These are phyloP conservation scores for Trichoderma sp. DNA, from an alignment of 2,329 filamentous ascomycete species.

Conservation along the genomic window DNA sequence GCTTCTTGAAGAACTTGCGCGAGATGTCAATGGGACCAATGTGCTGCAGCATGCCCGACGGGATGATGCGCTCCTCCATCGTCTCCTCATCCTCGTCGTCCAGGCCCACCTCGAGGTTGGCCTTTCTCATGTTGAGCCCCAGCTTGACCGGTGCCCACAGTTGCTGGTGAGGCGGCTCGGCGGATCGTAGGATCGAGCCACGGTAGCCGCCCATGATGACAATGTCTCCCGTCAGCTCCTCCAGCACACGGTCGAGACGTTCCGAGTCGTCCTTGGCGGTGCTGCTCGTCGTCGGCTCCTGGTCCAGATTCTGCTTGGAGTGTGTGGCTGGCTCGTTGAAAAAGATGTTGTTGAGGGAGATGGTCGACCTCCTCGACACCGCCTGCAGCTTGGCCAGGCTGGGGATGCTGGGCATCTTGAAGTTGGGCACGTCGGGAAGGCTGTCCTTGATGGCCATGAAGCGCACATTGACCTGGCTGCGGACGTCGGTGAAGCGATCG, in stretches of 20 bases:
- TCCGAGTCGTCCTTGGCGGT: constrained; percentile 27
- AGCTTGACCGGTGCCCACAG: constrained; percentile 94
- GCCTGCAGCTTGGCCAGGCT: constrained; percentile 54
- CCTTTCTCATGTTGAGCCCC: constrained; percentile 85
- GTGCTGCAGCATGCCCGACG: constrained; percentile 85
- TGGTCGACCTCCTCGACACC: constrained; percentile 30
- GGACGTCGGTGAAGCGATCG: constrained; percentile 72
- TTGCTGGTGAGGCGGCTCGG: constrained; percentile 77
- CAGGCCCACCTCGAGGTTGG: constrained; percentile 83
- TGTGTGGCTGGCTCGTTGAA: constrained; percentile 25
- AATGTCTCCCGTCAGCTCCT: constrained; percentile 74
- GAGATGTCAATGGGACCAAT: constrained; percentile 91
- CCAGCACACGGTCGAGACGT: constrained; percentile 54
- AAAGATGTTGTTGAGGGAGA: constrained; percentile 33
- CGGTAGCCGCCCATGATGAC: constrained; percentile 88
- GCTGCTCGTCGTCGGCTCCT: constrained; percentile 16
- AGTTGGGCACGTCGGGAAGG: constrained; percentile 73
- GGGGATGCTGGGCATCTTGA: constrained; percentile 66
- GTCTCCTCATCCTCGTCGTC: constrained; percentile 76
- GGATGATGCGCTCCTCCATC: constrained; percentile 79
- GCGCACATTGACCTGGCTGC: constrained; percentile 81
- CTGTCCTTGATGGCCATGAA: constrained; percentile 89
- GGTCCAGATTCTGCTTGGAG: constrained; percentile 28
- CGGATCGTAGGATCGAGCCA: constrained; percentile 83
- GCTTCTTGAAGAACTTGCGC: constrained; percentile 72